A percentile compares a stretch with the other conserved stretches of the same genome.
These are phyloP conservation scores for Suhomyces maxii DNA, from an alignment of 1,139 yeast genomes.

Conservation along the genomic window DNA sequence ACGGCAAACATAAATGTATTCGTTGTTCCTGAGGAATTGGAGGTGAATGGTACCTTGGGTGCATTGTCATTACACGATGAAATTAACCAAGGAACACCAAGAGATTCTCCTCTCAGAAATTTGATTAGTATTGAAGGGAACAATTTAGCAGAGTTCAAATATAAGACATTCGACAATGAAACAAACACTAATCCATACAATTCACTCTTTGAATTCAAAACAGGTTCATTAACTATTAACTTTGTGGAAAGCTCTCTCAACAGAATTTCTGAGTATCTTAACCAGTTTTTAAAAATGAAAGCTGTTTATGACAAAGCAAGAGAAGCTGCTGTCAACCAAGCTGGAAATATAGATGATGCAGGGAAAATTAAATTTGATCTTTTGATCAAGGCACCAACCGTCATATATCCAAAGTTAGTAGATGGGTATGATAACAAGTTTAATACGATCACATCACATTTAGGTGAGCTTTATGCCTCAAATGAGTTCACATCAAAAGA, in stretches of 20 bases:
- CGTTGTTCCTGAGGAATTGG: conserved; percentile 76
- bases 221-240: conserved; percentile 73
- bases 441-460: conserved; percentile 67
- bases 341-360: conserved; percentile 63
- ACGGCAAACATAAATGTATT: conserved; percentile 69
- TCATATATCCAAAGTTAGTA: conserved; percentile 69
- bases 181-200: conserved; percentile 51
- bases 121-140: conserved; percentile 80
- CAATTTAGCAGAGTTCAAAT: conserved; percentile 77
- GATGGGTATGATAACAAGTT: conserved; percentile 39
- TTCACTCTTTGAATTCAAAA: conserved; percentile 62
- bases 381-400: conserved; percentile 74
- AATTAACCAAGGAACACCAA: conserved; percentile 59
- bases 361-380: conserved; percentile 70
- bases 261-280: conserved; percentile 64
- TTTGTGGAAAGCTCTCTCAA: conserved; percentile 81
- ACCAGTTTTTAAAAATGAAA: conserved; percentile 83
- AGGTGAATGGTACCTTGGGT: conserved; percentile 73
- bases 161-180: conserved; percentile 74
- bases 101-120: conserved; percentile 61
- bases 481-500: conserved; percentile 50
- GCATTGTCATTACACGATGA: conserved; percentile 81
- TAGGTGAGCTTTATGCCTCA: conserved; percentile 79
- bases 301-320: conserved; percentile 83
- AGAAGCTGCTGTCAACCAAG: conserved; percentile 73